A percentile compares a stretch with the other conserved stretches of the same genome.
These are phyloP conservation scores for Apiospora koreana DNA, from an alignment of 2,329 filamentous ascomycete genomes.

Conservation along the genomic window DNA sequence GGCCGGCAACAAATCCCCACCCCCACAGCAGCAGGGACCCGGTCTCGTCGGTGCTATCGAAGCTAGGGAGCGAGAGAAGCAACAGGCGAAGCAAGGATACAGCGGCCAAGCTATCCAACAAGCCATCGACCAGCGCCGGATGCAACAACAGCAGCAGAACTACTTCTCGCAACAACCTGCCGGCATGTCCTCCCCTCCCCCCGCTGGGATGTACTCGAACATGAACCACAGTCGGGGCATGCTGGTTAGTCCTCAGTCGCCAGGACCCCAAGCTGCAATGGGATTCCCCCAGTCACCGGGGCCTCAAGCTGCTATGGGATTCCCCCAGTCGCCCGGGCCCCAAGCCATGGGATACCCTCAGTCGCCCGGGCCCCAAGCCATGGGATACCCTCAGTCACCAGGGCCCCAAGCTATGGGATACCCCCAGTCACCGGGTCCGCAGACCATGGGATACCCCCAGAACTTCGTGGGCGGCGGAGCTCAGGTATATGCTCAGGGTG, in stretches of 20 bases:
- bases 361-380: conserved; percentile 27
- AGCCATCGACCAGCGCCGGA: conserved; percentile 69
- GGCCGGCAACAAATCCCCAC: conserved; percentile 50
- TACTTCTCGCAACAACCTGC: no score
- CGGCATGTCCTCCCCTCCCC: conserved; percentile 22
- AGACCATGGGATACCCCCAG: conserved; percentile 28
- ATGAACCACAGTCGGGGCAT: conserved; percentile 23
- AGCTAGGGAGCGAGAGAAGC: conserved; percentile 75
- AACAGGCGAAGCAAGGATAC: conserved; percentile 67
- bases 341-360: conserved; percentile 30
- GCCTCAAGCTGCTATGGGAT: conserved; percentile 19
- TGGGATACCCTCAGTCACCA: conserved; percentile 29
- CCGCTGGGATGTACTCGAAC: conserved; percentile 35
- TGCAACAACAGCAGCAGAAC: conserved; percentile 37
- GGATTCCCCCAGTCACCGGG: conserved; percentile 26
- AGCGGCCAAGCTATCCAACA: conserved; percentile 72
- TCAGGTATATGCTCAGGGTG: conserved; percentile 34
- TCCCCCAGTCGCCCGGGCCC: conserved; percentile 26
- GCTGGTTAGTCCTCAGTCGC: conserved; percentile 6
- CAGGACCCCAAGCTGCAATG: no score
- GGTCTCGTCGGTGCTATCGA: conserved; percentile 80
- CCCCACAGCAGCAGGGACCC: conserved; percentile 43
- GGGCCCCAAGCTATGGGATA: conserved; percentile 28
- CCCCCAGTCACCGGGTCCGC: conserved; percentile 28
- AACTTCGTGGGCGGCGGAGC: conserved; percentile 27